Conservation (phyloP, 371 early-diverging fungal species). For the Hamiltosporidium magnivora region DNA sequence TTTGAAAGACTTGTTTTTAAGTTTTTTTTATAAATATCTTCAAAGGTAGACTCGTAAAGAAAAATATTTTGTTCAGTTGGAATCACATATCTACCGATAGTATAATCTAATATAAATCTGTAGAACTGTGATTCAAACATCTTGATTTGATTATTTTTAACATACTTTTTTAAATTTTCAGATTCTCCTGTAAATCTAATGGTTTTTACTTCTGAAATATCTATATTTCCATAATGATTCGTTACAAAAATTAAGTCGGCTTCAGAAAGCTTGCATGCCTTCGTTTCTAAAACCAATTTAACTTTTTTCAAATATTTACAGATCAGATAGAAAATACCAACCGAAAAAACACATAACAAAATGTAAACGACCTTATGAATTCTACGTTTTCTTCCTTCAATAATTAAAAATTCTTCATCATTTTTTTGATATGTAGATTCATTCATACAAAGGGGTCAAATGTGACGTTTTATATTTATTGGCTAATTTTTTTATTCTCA, state of each 20-base stretch:
- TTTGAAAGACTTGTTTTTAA: neutral
- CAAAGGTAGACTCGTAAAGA: neutral
- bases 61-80: neutral
- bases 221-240: neutral
- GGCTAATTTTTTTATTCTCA: no score
- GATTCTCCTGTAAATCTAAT: neutral
- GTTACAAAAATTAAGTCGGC: neutral
- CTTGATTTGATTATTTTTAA: neutral
- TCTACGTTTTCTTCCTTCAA: neutral
- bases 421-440: no score
- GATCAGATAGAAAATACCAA: neutral
- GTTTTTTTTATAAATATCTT: neutral
- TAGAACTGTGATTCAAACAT: neutral
- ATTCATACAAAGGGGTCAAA: no score
- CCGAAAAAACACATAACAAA: neutral
- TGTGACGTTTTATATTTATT: no score
- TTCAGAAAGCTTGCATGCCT: neutral
- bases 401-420: neutral
- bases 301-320: neutral
- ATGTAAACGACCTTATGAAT: neutral
- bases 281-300: neutral
- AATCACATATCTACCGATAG: neutral
- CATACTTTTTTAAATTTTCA: neutral
- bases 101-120: neutral
- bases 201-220: neutral